Percentiles rank a stretch among this genome's conserved stretches.
phyloP scores from a whole-genome alignment of 2,329 filamentous ascomycete genomes.

The Cercospora sp. region DNA sequence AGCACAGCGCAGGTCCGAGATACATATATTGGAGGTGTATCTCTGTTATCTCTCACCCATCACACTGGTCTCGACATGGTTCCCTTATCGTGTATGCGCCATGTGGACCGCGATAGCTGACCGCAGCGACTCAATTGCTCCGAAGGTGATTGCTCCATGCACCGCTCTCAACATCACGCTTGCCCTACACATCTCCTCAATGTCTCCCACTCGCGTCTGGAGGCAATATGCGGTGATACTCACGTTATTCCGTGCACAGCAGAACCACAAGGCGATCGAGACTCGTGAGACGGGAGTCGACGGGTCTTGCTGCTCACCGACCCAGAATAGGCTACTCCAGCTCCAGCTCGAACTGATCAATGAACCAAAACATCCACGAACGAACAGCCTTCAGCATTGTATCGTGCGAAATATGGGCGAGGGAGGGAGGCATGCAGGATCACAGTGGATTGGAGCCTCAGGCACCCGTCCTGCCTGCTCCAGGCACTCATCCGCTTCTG shows the following conservation, averaged over 20 bases:
- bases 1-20: background rate
- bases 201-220: too few relatives aligned
- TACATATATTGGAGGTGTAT: background rate
- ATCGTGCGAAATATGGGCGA: too few relatives aligned
- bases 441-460: too few relatives aligned
- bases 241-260: background rate
- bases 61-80: background rate
- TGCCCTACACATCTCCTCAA: background rate
- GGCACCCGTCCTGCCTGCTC: too few relatives aligned
- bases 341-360: background rate
- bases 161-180: background rate
- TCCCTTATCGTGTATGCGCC: background rate
- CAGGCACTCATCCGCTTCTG: background rate
- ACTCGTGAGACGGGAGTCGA: background rate
- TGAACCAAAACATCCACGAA: too few relatives aligned
- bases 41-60: background rate
- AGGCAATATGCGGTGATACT: background rate
- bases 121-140: background rate
- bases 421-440: too few relatives aligned
- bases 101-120: background rate
- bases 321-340: background rate
- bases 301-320: background rate
- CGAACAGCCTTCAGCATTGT: background rate
- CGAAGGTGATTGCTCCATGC: background rate
- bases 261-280: background rate